These are phyloP conservation scores for Dendrobium chrysotoxum DNA, from an alignment of 106 monocot genomes.

Conservation along the genomic window DNA sequence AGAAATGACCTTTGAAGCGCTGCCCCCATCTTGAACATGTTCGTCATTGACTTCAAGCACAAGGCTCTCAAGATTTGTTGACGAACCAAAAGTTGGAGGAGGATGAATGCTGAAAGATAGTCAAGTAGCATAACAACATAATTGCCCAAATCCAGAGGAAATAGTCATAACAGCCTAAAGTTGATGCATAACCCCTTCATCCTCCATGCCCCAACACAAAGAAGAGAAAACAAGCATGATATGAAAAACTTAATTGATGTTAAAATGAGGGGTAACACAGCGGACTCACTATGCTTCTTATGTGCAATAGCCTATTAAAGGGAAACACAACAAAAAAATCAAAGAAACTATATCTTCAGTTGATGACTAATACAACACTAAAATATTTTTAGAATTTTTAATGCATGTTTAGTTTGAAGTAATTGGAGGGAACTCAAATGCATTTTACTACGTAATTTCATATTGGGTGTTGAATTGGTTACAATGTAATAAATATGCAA, in stretches of 20 bases:
- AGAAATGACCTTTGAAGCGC: conserved; percentile 24
- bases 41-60: conserved; percentile 43
- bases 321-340: background rate
- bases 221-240: background rate
- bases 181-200: background rate
- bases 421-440: background rate
- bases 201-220: background rate
- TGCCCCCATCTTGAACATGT: conserved; percentile 38
- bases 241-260: background rate
- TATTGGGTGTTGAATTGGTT: background rate
- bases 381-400: background rate
- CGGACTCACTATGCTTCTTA: background rate
- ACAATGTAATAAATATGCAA: background rate
- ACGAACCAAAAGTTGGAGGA: conserved; percentile 76
- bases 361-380: background rate
- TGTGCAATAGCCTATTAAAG: background rate
- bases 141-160: background rate
- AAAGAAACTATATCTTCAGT: background rate
- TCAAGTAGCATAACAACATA: conserved; percentile 2
- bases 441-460: background rate
- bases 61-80: conserved; percentile 59
- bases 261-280: background rate
- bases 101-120: conserved; percentile 42
- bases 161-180: background rate
- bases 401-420: background rate